These are phyloP conservation scores for Gossypium mustelinum DNA, from an alignment of 345 rosid genomes.

Conservation along the genomic window DNA sequence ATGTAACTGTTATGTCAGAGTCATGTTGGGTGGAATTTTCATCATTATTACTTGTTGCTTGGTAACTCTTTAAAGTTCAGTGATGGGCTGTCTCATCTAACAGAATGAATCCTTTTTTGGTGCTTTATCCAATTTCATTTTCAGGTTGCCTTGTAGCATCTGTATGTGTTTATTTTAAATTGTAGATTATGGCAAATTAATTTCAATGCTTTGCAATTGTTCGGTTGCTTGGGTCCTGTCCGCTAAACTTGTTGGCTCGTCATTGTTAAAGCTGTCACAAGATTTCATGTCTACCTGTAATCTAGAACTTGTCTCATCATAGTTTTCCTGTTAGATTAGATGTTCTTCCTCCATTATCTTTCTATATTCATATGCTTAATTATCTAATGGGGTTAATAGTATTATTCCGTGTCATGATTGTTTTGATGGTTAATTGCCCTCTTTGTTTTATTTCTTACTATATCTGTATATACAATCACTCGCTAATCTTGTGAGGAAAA, in stretches of 20 bases:
- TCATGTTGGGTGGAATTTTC: constrained; percentile 13
- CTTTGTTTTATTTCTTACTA: background rate
- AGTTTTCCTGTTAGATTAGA: background rate
- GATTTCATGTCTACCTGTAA: constrained; percentile 6
- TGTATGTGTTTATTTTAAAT: background rate
- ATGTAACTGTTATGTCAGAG: background rate
- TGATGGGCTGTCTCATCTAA: constrained; percentile 18
- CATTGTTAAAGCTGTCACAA: constrained; percentile 6
- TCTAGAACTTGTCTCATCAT: background rate
- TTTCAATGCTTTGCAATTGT: constrained; percentile 8
- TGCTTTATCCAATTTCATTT: constrained; percentile 13
- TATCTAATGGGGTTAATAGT: background rate
- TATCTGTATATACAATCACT: background rate
- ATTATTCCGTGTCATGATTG: background rate
- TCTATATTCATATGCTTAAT: background rate
- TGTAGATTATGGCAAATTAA: constrained; percentile 1
- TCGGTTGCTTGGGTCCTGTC: background rate
- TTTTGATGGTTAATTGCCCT: background rate
- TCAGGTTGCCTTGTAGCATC: constrained; percentile 2
- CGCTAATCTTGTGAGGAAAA: background rate
- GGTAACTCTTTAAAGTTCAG: constrained; percentile 5
- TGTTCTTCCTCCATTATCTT: background rate
- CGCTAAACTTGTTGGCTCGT: background rate
- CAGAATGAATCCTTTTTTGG: background rate
- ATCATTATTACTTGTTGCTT: constrained; percentile 12